Percentiles rank a stretch among this genome's conserved stretches.
Conservation (phyloP, 495 filamentous ascomycete species). For the Daldinia childiae region DNA sequence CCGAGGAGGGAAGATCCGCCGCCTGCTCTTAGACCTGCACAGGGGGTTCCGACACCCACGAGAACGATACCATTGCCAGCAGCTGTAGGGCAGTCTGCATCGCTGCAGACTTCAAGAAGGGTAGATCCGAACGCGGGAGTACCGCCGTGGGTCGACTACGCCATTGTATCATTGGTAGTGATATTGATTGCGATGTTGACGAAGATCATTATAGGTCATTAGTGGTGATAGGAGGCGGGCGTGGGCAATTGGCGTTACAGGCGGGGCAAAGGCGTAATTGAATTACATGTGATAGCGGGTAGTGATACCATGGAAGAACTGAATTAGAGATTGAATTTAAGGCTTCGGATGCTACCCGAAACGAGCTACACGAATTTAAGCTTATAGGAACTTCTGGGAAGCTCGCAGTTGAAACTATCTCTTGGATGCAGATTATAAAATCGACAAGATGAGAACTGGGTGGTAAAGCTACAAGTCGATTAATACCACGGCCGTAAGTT, state of each 20-base stretch:
- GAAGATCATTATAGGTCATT: conserved; percentile 48
- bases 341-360: background rate
- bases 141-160: conserved; percentile 68
- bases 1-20: conserved; percentile 26
- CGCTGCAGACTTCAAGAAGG: conserved; percentile 12
- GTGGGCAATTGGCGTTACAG: conserved; percentile 26
- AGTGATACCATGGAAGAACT: conserved; percentile 27
- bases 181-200: conserved; percentile 62
- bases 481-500: background rate
- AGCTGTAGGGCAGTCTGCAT: conserved; percentile 13
- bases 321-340: conserved; percentile 12
- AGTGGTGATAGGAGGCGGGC: background rate
- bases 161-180: conserved; percentile 63
- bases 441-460: background rate
- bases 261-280: conserved; percentile 10
- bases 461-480: background rate
- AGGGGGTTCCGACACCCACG: conserved; percentile 49
- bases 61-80: conserved; percentile 50
- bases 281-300: conserved; percentile 1
- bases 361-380: background rate
- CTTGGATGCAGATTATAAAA: too few species aligned
- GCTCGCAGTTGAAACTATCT: too few species aligned
- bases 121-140: conserved; percentile 52
- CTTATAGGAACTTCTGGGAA: background rate
- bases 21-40: conserved; percentile 34